phyloP scores from a whole-genome alignment of 495 filamentous ascomycete genomes.

The Halenospora varia region DNA sequence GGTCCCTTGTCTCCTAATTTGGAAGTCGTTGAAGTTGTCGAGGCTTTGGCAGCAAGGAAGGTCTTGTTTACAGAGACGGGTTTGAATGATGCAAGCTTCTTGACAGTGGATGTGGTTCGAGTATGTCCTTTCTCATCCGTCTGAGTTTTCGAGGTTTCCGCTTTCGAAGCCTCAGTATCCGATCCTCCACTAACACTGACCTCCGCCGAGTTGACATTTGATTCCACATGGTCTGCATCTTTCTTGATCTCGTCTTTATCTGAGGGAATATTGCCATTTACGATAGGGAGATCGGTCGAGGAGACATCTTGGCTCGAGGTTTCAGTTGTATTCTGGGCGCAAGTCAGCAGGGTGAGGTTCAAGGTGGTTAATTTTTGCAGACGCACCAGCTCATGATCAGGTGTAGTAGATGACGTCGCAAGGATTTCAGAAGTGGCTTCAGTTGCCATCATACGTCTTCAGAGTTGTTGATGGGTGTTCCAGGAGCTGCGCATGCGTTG shows the following conservation, averaged over 20 bases:
- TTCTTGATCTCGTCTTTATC: constrained; percentile 41
- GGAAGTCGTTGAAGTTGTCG: constrained; percentile 32
- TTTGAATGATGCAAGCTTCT: constrained; percentile 88
- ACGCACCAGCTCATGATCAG: constrained; percentile 44
- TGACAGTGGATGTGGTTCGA: constrained; percentile 65
- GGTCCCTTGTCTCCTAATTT: constrained; percentile 49
- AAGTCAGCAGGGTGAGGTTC: constrained; percentile 9
- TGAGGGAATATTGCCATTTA: constrained; percentile 36
- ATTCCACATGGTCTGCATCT: constrained; percentile 45
- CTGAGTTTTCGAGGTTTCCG: constrained; percentile 43
- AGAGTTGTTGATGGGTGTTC: constrained; percentile 22
- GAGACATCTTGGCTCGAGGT: constrained; percentile 38
- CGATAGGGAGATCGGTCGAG: constrained; percentile 24
- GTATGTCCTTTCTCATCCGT: constrained; percentile 54
- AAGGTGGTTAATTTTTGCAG: neutral
- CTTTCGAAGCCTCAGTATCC: constrained; percentile 60
- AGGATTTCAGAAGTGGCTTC: constrained; percentile 47
- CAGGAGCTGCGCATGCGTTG: constrained; percentile 29
- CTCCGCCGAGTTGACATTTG: constrained; percentile 48
- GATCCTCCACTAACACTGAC: constrained; percentile 61
- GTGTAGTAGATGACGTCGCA: constrained; percentile 45
- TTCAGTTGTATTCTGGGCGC: constrained; percentile 24
- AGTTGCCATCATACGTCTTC: constrained; percentile 54
- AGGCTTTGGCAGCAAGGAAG: constrained; percentile 60
- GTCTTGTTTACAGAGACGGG: constrained; percentile 91